Evolutionary conservation across 345 rosid species (phyloP).

Genomic region (Laguncularia racemosa): DNA sequence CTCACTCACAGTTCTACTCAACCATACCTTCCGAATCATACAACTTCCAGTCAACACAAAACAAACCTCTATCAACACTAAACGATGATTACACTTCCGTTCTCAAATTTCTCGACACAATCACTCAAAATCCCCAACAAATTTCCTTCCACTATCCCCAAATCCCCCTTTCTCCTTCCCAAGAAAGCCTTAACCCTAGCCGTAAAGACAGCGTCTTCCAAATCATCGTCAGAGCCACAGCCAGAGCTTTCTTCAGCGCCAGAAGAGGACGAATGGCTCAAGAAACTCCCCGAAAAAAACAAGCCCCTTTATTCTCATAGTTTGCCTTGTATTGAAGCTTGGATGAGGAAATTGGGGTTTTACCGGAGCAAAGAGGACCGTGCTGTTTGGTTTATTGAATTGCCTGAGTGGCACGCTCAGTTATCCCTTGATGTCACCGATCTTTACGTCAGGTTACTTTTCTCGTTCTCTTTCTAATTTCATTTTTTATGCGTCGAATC

Average conservation of each 20-base stretch:
- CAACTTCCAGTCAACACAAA: too few relatives aligned
- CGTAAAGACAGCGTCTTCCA: conserved; percentile 28
- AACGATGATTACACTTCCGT: too few relatives aligned
- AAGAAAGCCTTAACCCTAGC: conserved; percentile 15
- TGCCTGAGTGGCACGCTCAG: conserved; percentile 86
- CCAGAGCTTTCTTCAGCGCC: conserved; percentile 31
- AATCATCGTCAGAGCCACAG: conserved; percentile 50
- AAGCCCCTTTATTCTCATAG: conserved; percentile 89
- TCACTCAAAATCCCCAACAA: not conserved
- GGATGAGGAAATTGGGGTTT: conserved; percentile 75
- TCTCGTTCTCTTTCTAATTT: not conserved
- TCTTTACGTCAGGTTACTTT: conserved; percentile 63
- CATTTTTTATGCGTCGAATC: not conserved
- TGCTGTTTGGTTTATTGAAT: conserved; percentile 70
- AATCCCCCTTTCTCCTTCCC: conserved; percentile 2
- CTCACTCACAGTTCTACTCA: too few relatives aligned
- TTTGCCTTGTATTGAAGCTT: conserved; percentile 86
- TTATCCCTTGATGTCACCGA: conserved; percentile 82
- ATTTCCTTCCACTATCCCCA: conserved; percentile 15
- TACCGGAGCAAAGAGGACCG: conserved; percentile 65
- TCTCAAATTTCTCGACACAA: too few relatives aligned
- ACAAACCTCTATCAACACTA: too few relatives aligned
- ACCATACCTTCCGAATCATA: too few relatives aligned
- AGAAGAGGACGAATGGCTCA: conserved; percentile 80
- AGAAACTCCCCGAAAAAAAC: conserved; percentile 66